Percentiles rank a stretch among this genome's conserved stretches.
Conservation (phyloP, 2,329 filamentous ascomycete species). For the Penicillium frequentans region DNA sequence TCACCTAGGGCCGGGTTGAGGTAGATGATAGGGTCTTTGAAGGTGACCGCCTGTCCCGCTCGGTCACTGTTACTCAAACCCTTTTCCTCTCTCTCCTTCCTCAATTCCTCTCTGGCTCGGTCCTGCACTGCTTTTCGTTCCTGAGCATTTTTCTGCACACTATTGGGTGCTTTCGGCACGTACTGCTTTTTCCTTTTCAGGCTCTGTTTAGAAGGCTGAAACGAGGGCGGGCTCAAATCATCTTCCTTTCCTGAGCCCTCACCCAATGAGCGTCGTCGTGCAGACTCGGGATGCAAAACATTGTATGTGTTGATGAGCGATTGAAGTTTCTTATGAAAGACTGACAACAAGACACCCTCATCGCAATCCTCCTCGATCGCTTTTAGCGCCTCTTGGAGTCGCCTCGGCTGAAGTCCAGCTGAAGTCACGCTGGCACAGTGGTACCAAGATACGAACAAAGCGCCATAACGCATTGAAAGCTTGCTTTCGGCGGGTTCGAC, state of each 20-base stretch:
- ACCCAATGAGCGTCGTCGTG: not conserved
- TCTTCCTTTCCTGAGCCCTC: not conserved
- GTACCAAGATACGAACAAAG: constrained; percentile 13
- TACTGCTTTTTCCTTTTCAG: constrained; percentile 43
- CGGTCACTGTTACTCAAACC: constrained; percentile 38
- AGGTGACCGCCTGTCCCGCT: constrained; percentile 49
- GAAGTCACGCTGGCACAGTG: not conserved
- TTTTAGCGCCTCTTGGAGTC: not conserved
- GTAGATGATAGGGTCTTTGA: constrained; percentile 47
- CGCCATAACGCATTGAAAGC: constrained; percentile 10
- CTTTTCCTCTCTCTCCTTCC: constrained; percentile 30
- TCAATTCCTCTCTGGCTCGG: constrained; percentile 44
- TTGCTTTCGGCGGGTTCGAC: constrained; percentile 7
- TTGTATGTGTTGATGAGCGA: constrained; percentile 20
- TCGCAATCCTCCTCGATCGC: constrained; percentile 15
- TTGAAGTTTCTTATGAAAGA: constrained; percentile 32
- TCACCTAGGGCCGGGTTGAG: constrained; percentile 64
- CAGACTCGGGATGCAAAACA: constrained; percentile 8
- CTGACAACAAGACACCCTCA: constrained; percentile 20
- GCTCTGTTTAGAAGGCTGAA: not conserved
- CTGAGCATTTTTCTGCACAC: constrained; percentile 57
- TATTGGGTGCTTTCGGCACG: constrained; percentile 46
- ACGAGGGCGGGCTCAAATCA: not conserved
- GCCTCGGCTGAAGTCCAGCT: not conserved
- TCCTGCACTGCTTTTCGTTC: constrained; percentile 57